Evolutionary conservation across 345 rosid genomes (phyloP), one percentile per base, ranked within the genome.

Genomic region (Salix exigua): DNA sequence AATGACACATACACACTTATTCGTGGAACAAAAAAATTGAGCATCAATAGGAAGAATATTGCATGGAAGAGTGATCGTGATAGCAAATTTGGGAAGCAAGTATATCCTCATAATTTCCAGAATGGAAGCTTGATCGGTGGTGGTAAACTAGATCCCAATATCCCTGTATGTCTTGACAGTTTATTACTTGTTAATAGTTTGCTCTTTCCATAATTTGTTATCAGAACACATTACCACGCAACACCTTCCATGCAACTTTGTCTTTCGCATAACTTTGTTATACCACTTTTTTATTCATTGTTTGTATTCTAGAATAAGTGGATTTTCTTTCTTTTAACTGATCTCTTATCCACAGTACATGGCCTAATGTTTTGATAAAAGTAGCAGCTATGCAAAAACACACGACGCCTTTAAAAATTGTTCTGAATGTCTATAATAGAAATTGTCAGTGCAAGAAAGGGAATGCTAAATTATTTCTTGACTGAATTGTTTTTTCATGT

Each of bases 31-130:
- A 48, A 26, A 11, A 79, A 89, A 77, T 71, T 92, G 77, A 79
- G 63, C 63, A 84, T 91, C 73, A 88, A 79, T 74, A 79, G 91
- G 77, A 86, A 86, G 71, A 89, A 92, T 71, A 91, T 92, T 73
- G 85, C 96, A 21, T 92, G 97, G 96, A 82, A 83, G 74, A 92
- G 96, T 80, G 96, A 92, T 77, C 92, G 91, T n/a, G 86, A 87
- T 37, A 88, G 87, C 83, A 91, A 92, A 82, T 92, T 91, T 72
- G 97, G 97, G 63, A 92, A 89, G 81, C 75, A 88, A 33, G 94
- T 91, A 38, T 88, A 87, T 85, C 97, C 96, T 78, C 78, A 51
- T 70, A 92, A 92, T 82, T 91, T 91, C 83, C 97, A 91, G 83
- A 92, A 92, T 63, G 94, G 91, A 73, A 86, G 88, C 72, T 76